phyloP scores from a whole-genome alignment of 306 rosid species.

The Castanea crenata region DNA sequence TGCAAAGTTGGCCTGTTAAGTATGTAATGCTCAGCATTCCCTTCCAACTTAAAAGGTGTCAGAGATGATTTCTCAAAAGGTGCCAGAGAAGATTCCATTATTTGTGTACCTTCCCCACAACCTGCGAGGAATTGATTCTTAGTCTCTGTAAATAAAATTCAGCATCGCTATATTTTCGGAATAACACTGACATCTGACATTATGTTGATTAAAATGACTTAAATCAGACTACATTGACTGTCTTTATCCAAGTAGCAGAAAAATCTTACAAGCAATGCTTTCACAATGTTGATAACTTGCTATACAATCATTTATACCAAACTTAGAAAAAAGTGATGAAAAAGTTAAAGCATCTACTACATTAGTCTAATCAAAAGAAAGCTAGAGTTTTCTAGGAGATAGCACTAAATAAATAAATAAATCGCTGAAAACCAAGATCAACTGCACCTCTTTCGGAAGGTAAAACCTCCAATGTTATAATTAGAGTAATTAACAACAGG shows the following conservation, averaged over 20 bases:
- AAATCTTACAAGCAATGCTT: neutral
- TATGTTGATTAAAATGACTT: constrained; percentile 1
- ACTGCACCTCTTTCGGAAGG: neutral
- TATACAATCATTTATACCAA: neutral
- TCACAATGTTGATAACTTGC: neutral
- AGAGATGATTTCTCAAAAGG: constrained; percentile 30
- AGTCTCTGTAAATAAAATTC: neutral
- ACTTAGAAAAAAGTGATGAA: neutral
- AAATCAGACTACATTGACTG: constrained; percentile 8
- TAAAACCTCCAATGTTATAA: neutral
- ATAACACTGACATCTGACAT: neutral
- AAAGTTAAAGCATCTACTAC: neutral
- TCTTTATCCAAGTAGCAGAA: neutral
- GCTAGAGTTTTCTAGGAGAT: neutral
- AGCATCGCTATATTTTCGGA: neutral
- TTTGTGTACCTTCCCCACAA: constrained; percentile 37
- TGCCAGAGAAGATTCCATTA: constrained; percentile 35
- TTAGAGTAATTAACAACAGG: neutral
- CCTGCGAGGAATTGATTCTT: constrained; percentile 43
- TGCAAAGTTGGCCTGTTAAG: constrained; percentile 45
- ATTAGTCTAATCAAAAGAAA: neutral
- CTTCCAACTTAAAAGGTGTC: constrained; percentile 42
- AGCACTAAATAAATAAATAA: neutral
- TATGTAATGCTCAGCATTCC: constrained; percentile 35
- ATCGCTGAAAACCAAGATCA: neutral